Evolutionary conservation across 2,329 filamentous ascomycete species (phyloP), one percentile per base, ranked within the genome.

Genomic region (Blumeria graminis): DNA sequence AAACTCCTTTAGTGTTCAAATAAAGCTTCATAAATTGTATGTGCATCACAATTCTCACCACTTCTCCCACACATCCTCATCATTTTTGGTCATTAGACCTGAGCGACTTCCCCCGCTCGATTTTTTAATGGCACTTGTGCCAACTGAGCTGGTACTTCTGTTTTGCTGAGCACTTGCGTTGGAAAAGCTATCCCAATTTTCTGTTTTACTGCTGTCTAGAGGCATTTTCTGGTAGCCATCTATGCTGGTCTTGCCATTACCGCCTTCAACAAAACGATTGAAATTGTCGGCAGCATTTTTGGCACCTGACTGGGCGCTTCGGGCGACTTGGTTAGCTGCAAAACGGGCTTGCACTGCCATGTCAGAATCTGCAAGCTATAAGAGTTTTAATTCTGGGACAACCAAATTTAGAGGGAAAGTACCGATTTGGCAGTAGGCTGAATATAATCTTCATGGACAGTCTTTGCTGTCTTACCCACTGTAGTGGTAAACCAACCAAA

Each of bases 401-500:
- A 63, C 22, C 33, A 14, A 36, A 28, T 4, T 58, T 45, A 54
- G 55, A 41, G 58, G 43, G 36, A 33, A 64, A 74, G 59, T 74
- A 88, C 84, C 78, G 88, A 85, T 66, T 86, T 84, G 59, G 92
- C 87, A 33, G 88, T 92, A 9, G 92, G 92, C 70, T 94, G 88
- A 56, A 98, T 86, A 70, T 87, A 95, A 36, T 83, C 80, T 62
- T 92, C 84, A 67, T 95, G 94, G 28, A 95, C 83, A 14, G 80
- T 86, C 73, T 94, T 93, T 39, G 89, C 92, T 61, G 86, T 85
- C 74, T 92, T 94, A 32, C 81, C 81, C 45, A 96, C 87, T 11
- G 86, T 88, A 36, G 80, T 84, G 16, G 87, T 78, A 65, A 96
- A 87, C 88, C 92, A 96, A 8, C 90, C 90, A 64, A 96, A 93